Base-by-base conservation (phyloP, 257 asterid genomes). In the Phtheirospermum japonicum region DNA sequence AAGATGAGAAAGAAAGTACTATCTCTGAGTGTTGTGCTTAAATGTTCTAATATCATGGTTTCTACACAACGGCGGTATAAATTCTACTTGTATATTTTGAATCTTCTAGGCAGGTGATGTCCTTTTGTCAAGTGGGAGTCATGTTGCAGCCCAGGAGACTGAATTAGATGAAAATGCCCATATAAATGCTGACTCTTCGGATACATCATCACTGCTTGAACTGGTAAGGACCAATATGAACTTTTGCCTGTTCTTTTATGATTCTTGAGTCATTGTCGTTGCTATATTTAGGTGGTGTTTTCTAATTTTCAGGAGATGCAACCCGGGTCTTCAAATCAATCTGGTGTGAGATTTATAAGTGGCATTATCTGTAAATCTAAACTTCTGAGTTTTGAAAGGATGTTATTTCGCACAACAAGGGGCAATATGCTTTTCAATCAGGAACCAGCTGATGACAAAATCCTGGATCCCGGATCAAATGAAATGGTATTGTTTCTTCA, bases 341-440 rank as follows among this genome's bases (percentile, higher is more conserved):
- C 96, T 79, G 96, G 92, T 37, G 95, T 93, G 66, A 79, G 89
- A 82, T 93, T 93, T 81, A 76, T 93, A 64, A 80, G 97, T 73
- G 99, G 99, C 50, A 83, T 93, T 60, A 83, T 93, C 55, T 77
- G 87, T 76, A 87, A 89, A 83, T 80, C 85, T 54, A 87, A 93
- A 74, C 77, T 78, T 71, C 70, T 77, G 65, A 85, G 77, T 51
- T 89, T 93, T 73, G 97, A 89, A 79, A 84, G 99, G 83, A 93
- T 89, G 94, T 43, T 93, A 63, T 93, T 93, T 82, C 99, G 99
- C 70, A 84, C 95, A 53, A 93, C 97, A 18, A 89, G 99, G 73
- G 99, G 99, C 67, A 93, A 93, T 70, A 83, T 93, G 99, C 77
- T 93, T 70, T 93, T 93, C 85, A 88, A 87, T 69, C 96, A 87